A percentile compares a stretch with the other conserved stretches of the same genome.
These are phyloP conservation scores for Ploettnerulaceae sp. DNA, from an alignment of 2,329 filamentous ascomycete genomes.

Conservation along the genomic window DNA sequence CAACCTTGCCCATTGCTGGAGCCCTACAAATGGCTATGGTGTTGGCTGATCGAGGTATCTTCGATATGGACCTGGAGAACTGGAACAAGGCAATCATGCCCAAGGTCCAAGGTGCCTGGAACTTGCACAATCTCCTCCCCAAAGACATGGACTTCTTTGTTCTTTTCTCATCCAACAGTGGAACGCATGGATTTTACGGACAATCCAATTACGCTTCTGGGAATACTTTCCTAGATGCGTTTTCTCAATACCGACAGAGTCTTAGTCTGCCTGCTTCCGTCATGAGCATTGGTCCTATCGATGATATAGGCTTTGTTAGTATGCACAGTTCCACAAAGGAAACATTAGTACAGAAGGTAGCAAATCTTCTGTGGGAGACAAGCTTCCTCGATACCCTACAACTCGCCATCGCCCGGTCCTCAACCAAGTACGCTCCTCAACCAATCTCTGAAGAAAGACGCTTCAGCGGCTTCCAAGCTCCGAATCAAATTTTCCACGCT, in stretches of 20 bases:
- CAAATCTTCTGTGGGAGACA: too few species aligned
- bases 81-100: conserved; percentile 30
- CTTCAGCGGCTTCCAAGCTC: too few species aligned
- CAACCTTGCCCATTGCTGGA: conserved; percentile 35
- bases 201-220: conserved; percentile 37
- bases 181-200: conserved; percentile 33
- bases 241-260: conserved; percentile 13
- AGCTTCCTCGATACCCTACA: too few species aligned
- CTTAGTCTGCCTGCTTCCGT: conserved; percentile 7
- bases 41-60: conserved; percentile 26
- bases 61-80: conserved; percentile 35
- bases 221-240: conserved; percentile 32
- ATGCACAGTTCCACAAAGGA: not conserved
- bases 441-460: too few species aligned
- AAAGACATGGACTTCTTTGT: conserved; percentile 40
- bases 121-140: conserved; percentile 34
- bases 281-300: conserved; percentile 15
- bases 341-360: too few species aligned
- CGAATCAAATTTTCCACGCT: too few species aligned
- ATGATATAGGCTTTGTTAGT: conserved; percentile 5
- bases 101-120: conserved; percentile 35
- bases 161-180: conserved; percentile 36
- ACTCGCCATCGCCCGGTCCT: too few species aligned
- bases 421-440: too few species aligned
- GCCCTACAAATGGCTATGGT: conserved; percentile 45